Evolutionary conservation across 495 filamentous ascomycete species (phyloP), one percentile per base, ranked within the genome.

Genomic region (Umbilicaria muhlenbergii): DNA sequence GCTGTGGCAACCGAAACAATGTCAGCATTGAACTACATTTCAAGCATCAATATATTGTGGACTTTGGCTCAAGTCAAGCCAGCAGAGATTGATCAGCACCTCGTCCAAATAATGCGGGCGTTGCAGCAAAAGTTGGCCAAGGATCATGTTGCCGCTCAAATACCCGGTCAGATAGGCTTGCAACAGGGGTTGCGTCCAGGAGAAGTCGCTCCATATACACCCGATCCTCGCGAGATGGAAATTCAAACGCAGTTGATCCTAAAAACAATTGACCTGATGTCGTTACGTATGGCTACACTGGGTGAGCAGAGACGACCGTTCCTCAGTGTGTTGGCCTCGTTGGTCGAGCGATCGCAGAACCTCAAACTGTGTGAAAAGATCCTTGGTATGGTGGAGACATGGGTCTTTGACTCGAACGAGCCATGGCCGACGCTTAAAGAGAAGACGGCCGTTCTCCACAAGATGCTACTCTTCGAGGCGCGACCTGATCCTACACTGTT

Each of bases 371-470:
- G 92, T 59, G 76, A 78, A 50, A 93, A 92, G 64, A 86, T 99
- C 36, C 64, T 99, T 8, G 75, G 81, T 18, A 89, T 96, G 73
- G 88, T 94, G n/a, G 86, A 94, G 53, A 67, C 66, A 4, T 99
- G 92, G 92, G 81, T 96, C 11, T 96, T 99, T 70, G 73, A 84
- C 42, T 87, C 85, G 2, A 84, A 81, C 28, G 88, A 94, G 45
- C 83, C 84, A 4, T 94, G 88, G 74, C 92, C 92, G 2, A 94
- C 89, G 0, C 65, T 96, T 4, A 99, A 99, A 57, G 92, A 99
- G 61, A 96, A 96, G 64, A 94, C 86, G 1, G 92, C 92, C 1
- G 89, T 99, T 0, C 58, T 99, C 14, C 83, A 86, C 53, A 99
- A 99, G 62, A 99, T 99, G 92, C 64, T 95, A 34, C 75, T 86